phyloP scores from a whole-genome alignment of 1,284 basidiomycete genomes.

The Takashimella koratensis region DNA sequence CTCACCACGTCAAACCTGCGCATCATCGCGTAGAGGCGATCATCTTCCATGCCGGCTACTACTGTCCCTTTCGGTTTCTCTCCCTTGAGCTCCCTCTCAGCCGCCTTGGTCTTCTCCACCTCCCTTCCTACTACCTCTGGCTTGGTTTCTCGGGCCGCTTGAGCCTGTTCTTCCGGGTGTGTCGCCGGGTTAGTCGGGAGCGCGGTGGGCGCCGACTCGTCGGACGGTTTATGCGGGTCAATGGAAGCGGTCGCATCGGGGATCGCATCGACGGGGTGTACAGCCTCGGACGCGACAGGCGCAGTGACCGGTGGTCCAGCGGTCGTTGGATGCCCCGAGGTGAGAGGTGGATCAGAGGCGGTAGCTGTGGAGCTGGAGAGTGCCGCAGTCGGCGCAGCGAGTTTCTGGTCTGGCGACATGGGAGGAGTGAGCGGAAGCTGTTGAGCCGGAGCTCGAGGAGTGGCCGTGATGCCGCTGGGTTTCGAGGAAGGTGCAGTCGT shows the following conservation, averaged over 20 bases:
- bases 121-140: conserved; percentile 39
- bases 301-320: not conserved
- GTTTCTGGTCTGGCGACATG: too few relatives aligned
- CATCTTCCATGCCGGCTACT: conserved; percentile 50
- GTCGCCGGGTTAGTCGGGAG: conserved; percentile 43
- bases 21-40: conserved; percentile 46
- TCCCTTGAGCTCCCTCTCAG: conserved; percentile 41
- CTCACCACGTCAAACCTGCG: conserved; percentile 49
- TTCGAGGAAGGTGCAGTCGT: too few relatives aligned
- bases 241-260: conserved; percentile 20
- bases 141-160: conserved; percentile 34
- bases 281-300: not conserved
- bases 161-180: conserved; percentile 40
- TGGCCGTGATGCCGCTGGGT: too few relatives aligned
- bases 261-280: not conserved
- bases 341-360: too few relatives aligned
- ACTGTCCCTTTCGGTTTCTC: conserved; percentile 43
- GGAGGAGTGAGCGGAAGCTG: too few relatives aligned
- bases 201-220: conserved; percentile 32
- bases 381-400: too few relatives aligned
- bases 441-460: too few relatives aligned
- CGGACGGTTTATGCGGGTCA: conserved; percentile 30
- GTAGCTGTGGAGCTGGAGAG: too few relatives aligned
- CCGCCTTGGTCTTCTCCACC: conserved; percentile 49
- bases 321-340: not conserved